A percentile compares a stretch with the other conserved stretches of the same genome.
Evolutionary conservation across 768 basidiomycete genomes (phyloP).

Genomic region (Trametes coccinea): DNA sequence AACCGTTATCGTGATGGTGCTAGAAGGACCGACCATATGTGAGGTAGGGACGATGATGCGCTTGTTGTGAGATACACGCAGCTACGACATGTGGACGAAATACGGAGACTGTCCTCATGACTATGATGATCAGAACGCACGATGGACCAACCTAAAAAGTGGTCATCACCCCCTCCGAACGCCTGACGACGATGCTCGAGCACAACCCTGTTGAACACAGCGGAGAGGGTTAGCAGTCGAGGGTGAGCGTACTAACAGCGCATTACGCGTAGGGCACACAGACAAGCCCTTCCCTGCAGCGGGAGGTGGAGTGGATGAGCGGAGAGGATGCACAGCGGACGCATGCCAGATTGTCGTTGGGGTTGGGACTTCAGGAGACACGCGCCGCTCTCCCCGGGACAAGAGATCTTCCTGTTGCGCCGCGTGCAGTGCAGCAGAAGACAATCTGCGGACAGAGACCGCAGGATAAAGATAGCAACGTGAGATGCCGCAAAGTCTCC

Average conservation of each 20-base stretch:
- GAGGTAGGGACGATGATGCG: no score
- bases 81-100: no score
- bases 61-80: no score
- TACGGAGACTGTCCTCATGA: no score
- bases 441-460: neutral
- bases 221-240: neutral
- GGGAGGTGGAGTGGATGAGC: neutral
- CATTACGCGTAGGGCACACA: no score
- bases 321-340: neutral
- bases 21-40: neutral
- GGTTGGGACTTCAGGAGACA: neutral
- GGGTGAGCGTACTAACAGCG: neutral
- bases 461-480: slow-evolving; percentile 1
- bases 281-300: no score
- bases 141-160: no score
- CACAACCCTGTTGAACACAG: neutral
- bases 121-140: no score
- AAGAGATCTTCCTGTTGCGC: neutral
- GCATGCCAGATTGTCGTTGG: neutral
- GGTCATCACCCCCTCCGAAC: no score
- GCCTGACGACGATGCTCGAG: no score
- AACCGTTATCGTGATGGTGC: neutral
- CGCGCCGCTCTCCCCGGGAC: neutral
- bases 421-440: neutral
- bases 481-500: neutral